Base-by-base conservation (phyloP, 1,139 yeast species). In the Taphrina populina region DNA sequence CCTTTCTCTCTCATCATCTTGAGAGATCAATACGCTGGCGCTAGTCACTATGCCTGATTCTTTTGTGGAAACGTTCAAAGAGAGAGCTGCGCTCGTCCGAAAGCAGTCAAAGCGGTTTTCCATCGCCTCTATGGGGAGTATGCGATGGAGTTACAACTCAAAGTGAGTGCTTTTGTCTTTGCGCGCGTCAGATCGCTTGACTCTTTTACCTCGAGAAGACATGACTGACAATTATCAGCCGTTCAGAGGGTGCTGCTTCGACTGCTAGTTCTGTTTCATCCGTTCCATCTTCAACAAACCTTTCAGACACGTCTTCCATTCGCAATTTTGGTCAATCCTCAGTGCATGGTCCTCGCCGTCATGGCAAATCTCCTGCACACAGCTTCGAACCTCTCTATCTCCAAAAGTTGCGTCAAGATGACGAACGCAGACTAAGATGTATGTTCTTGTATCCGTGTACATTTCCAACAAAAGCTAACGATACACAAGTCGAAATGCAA, bases 71-170 rank as follows among this genome's bases (percentile, higher is more conserved):
- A 19, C 47, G 20, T 39, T 49, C 36, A 49, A 49, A 23, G 54
- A 32, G 32, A 33, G 36, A 17, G 36, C 54, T 24, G 54, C 46
- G 5, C 45, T 49, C 23, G 54, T 41, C 30, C 32, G 54, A 20
- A 37, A 40, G 26, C 54, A 49, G 10, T 39, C 54, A 13, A 49
- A 49, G 39, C 54, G 54, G 23, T 39, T 49, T 40, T 49, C 54
- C 3, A 49, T 49, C 26, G 45, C 54, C 21, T 37, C 46, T 24
- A 49, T 49, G 54, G 54, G 54, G 11, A 29, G 39, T 40, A 40
- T 49, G 33, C 32, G 54, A 19, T 49, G 54, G 54, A 37, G 46
- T 21, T 49, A 49, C 43, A 49, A 49, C 24, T 49, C 54, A 30
- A 39, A 40, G 54, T 49, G 33, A 20, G 36, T 20, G 15, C 13